Evolutionary conservation across 108 stramenopile genomes (phyloP).

Genomic region (Seminavis robusta): DNA sequence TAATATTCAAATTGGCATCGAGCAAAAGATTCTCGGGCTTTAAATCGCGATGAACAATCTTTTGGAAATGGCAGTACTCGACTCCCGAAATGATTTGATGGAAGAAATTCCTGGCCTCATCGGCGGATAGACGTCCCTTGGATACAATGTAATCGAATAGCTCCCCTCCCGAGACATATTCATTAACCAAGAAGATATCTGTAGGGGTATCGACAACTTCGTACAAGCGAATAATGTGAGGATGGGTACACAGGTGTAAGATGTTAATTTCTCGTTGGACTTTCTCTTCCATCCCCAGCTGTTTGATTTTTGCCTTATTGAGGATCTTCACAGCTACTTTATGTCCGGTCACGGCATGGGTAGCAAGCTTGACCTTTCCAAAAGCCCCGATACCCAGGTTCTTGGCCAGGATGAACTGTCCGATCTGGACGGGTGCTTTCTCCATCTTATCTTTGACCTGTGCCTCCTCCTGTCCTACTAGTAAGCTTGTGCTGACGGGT

Average conservation of each 20-base stretch:
- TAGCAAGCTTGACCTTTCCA: slow-evolving; percentile 97
- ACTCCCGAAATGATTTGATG: slow-evolving; percentile 98
- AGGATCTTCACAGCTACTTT: slow-evolving; percentile 99
- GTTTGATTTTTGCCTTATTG: slow-evolving; percentile 97
- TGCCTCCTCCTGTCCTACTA: too few species aligned
- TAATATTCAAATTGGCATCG: slow-evolving; percentile 93
- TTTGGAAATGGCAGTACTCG: slow-evolving; percentile 99
- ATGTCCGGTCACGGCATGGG: slow-evolving; percentile 98
- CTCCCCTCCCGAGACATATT: slow-evolving; percentile 98
- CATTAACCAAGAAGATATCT: slow-evolving; percentile 99
- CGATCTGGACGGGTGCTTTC: slow-evolving; percentile 90
- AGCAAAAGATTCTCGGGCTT: slow-evolving; percentile 97
- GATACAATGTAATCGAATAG: slow-evolving; percentile 99
- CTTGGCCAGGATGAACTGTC: slow-evolving; percentile 97
- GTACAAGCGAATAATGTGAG: slow-evolving; percentile 98
- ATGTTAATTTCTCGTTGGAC: slow-evolving; percentile 99
- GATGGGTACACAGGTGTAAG: slow-evolving; percentile 96
- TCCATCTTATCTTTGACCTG: too few species aligned
- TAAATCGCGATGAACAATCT: slow-evolving; percentile 98
- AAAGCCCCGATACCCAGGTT: slow-evolving; percentile 99
- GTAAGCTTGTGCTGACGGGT: too few species aligned
- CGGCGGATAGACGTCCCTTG: slow-evolving; percentile 90
- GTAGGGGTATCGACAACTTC: slow-evolving; percentile 98
- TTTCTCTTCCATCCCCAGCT: slow-evolving; percentile 99
- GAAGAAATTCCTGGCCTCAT: slow-evolving; percentile 97